Conservation (phyloP, 2,329 filamentous ascomycete genomes). For the Fusarium oligoseptatum region DNA sequence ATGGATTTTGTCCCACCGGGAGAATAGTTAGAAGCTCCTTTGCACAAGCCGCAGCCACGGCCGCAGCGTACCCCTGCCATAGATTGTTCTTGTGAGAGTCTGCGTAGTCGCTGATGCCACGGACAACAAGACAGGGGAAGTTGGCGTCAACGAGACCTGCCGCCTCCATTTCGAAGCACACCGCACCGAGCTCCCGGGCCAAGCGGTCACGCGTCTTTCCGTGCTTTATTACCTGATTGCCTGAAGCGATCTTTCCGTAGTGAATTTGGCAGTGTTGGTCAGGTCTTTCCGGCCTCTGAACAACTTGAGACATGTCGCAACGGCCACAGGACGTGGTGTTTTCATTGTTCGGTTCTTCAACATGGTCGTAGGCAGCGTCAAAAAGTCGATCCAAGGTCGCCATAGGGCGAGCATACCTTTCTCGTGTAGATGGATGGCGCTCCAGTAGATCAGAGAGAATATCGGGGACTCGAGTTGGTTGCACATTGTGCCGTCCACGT, state of each 20-base stretch:
- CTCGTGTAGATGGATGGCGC: neutral
- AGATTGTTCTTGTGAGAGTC: neutral
- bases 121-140: neutral
- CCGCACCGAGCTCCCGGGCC: neutral
- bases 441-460: neutral
- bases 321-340: fast-evolving
- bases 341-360: neutral
- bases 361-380: neutral
- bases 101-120: neutral
- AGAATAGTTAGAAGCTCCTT: neutral
- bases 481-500: neutral
- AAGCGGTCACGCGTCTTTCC: neutral
- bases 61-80: neutral
- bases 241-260: neutral
- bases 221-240: neutral
- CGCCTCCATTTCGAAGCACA: neutral
- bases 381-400: neutral
- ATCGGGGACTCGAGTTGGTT: fast-evolving
- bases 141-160: neutral
- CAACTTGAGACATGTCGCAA: neutral
- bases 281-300: neutral
- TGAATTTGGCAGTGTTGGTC: neutral
- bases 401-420: neutral
- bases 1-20: too few species aligned
- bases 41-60: neutral